phyloP scores from a whole-genome alignment of 768 basidiomycete species.

The Terana coerulea region DNA sequence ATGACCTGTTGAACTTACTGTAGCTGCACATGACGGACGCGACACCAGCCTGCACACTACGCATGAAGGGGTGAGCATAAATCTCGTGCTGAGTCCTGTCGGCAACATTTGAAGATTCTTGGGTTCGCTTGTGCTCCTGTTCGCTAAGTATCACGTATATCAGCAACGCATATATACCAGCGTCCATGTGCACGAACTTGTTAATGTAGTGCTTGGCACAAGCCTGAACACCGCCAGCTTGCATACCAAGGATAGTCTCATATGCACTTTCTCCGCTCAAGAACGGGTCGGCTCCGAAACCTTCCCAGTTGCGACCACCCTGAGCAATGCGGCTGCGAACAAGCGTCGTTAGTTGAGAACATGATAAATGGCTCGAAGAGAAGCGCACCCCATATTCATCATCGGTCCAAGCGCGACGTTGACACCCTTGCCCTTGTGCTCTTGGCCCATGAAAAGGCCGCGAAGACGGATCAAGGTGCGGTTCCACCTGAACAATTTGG shows the following conservation, averaged over 20 bases:
- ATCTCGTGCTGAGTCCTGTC: slow-evolving; percentile 79
- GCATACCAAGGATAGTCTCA: slow-evolving; percentile 82
- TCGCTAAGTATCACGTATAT: slow-evolving; percentile 38
- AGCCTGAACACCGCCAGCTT: slow-evolving; percentile 75
- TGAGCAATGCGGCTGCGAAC: slow-evolving; percentile 50
- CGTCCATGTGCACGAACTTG: slow-evolving; percentile 49
- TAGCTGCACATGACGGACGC: slow-evolving; percentile 76
- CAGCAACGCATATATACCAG: not conserved
- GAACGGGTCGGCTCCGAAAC: slow-evolving; percentile 91
- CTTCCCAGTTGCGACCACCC: slow-evolving; percentile 92
- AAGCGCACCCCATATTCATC: slow-evolving; percentile 74
- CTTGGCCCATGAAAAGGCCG: slow-evolving; percentile 75
- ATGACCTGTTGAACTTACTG: slow-evolving; percentile 42
- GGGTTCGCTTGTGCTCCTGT: slow-evolving; percentile 60
- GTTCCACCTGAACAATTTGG: slow-evolving; percentile 50
- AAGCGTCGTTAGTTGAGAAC: not conserved
- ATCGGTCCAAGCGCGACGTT: slow-evolving; percentile 75
- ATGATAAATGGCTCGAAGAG: not conserved
- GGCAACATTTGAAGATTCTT: slow-evolving; percentile 64
- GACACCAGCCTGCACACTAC: slow-evolving; percentile 71
- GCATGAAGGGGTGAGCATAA: slow-evolving; percentile 66
- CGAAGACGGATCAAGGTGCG: slow-evolving; percentile 73
- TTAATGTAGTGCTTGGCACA: slow-evolving; percentile 83
- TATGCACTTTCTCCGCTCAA: slow-evolving; percentile 73
- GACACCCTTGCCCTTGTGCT: slow-evolving; percentile 81